A percentile compares a stretch with the other conserved stretches of the same genome.
Conservation (phyloP, 768 basidiomycete genomes). For the Ephemerocybe angulata region DNA sequence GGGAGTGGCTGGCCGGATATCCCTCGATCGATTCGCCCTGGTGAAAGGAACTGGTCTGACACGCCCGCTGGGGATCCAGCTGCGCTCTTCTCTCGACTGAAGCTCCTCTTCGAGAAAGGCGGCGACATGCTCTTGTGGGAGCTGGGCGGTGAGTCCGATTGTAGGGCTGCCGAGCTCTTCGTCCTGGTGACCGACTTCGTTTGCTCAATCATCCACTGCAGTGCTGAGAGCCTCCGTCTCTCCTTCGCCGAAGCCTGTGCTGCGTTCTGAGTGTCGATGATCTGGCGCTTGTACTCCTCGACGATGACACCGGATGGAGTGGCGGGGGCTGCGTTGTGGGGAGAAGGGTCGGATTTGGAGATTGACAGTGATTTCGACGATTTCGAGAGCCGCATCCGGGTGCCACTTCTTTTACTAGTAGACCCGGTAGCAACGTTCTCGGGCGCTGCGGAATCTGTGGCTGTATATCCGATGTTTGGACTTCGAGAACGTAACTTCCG, state of each 20-base stretch:
- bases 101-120: background rate
- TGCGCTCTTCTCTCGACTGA: background rate
- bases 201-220: slow-evolving; percentile 10
- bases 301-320: background rate
- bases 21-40: background rate
- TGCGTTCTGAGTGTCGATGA: background rate
- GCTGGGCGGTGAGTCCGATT: background rate
- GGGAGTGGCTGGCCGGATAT: background rate
- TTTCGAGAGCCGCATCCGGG: background rate
- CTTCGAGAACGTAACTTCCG: background rate
- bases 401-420: background rate
- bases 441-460: background rate
- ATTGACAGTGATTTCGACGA: background rate
- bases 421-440: too few relatives aligned
- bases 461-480: background rate
- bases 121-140: background rate
- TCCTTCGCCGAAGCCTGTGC: slow-evolving; percentile 1
- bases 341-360: background rate
- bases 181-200: background rate
- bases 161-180: background rate
- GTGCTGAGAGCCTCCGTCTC: slow-evolving; percentile 2
- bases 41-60: background rate
- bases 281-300: background rate
- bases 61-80: background rate
- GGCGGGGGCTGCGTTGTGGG: background rate